Base-by-base conservation (phyloP, 2,329 filamentous ascomycete species). In the Fusarium pseudoanthophilum region DNA sequence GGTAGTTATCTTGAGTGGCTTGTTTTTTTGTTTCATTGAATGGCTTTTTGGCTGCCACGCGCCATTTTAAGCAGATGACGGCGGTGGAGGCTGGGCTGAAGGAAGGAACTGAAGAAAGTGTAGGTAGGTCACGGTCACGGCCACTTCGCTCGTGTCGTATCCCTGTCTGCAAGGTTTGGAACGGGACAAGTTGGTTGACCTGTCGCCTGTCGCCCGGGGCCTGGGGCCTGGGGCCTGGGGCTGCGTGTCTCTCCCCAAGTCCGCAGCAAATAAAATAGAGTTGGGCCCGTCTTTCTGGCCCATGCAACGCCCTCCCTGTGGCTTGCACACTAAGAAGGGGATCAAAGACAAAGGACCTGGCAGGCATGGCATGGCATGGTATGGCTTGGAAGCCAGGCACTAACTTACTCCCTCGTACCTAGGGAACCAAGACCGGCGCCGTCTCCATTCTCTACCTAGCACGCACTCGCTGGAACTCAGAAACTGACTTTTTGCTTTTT, bases 1-100 rank as follows among this genome's bases (percentile, higher is more conserved):
- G 28, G 37, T 34, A 48, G 45, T n/a, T 48, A 28, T 45, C 40
- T 32, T 20, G 32, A n/a, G 60, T 51, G 39, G 43, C 79, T 45
- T 40, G 16, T 24, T 48, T 52, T 15, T 16, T 11, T 34, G 42
- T 28, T 24, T 49, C 32, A 14, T 26, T 4, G 20, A 37, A 43
- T 52, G 48, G 48, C 58, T 51, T 52, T 52, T 40, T 56, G 68
- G 52, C 43, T 75, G 80, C 68, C 79, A 81, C 14, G 79, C 80
- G 60, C 71, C 71, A 73, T 74, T 61, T 55, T 66, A 56, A 53
- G 62, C 39, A 60, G 60, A 69, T 75, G 64, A 64, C 51, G 59
- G 67, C 55, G 62, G 67, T 42, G 51, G 49, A 61, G 61, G 52
- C 61, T 52, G 51, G 46, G 51, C 53, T 69, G 67, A 58, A 40